Evolutionary conservation across 2,329 filamentous ascomycete species (phyloP), one percentile per base, ranked within the genome.

Genomic region (Neonectria hederae): DNA sequence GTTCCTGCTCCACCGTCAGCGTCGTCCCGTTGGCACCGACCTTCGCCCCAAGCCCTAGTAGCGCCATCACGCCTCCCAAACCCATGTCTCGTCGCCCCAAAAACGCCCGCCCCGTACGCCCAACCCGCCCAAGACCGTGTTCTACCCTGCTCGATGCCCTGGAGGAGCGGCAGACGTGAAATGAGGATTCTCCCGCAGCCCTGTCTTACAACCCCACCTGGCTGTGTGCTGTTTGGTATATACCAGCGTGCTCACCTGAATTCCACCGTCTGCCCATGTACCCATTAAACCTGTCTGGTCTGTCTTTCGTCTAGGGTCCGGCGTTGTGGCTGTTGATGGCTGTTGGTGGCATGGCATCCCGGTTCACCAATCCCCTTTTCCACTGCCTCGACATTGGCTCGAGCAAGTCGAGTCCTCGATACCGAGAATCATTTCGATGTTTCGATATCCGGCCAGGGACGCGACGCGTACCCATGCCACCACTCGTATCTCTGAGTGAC

Each of bases 141-240:
- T 42, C 57, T 26, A 49, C 21, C 40, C 54, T 40, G 40, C 40
- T 46, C 56, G 43, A 43, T 22, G 21, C 58, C 45, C 49, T 45
- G 54, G 24, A 48, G n/a, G 51, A 45, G 51, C 52, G 63, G 66
- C 53, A 56, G 54, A 64, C 48, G 68, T 67, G 65, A 73, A 72
- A 73, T 73, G 71, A 73, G 67, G 69, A 72, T 72, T 61, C 62
- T 61, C 69, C 65, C 60, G 61, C 42, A 53, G 43, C 66, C 55
- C 63, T 66, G 63, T 59, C 56, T 26, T 14, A 46, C 43, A 19
- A 46, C 19, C 42, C 46, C 40, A 9, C 32, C 35, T 35, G 14
- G 43, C 61, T 54, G 61, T 49, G 48, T 65, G 51, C 46, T 65
- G 53, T 62, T 68, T 67, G 45, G 28, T 40, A 17, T 51, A 38